A percentile compares a stretch with the other conserved stretches of the same genome.
Conservation (phyloP, 257 asterid species). For the Ilex asprella region DNA sequence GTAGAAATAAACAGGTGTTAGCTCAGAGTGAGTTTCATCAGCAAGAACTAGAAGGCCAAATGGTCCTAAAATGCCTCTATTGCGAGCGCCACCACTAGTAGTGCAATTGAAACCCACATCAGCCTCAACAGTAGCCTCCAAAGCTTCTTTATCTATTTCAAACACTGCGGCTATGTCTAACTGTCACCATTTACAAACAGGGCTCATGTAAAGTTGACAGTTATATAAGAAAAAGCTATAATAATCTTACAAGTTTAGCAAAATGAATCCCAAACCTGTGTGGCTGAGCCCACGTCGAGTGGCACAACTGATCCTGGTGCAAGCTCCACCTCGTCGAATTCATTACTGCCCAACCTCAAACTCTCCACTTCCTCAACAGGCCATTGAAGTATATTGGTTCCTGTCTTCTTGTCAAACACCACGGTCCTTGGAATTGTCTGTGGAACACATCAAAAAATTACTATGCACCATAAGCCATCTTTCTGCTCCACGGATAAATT, state of each 20-base stretch:
- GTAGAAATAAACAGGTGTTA: slow-evolving; percentile 73
- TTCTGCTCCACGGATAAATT: no score
- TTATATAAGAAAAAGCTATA: neutral
- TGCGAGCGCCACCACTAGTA: slow-evolving; percentile 62
- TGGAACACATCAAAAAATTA: neutral
- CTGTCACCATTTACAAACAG: slow-evolving; percentile 25
- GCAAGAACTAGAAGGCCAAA: slow-evolving; percentile 72
- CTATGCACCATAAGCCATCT: no score
- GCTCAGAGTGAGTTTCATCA: slow-evolving; percentile 41
- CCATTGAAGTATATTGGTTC: slow-evolving; percentile 69
- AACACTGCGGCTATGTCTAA: slow-evolving; percentile 61
- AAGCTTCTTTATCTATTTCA: slow-evolving; percentile 32
- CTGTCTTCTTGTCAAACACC: slow-evolving; percentile 34
- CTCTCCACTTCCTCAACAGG: slow-evolving; percentile 78
- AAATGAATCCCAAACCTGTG: slow-evolving; percentile 42
- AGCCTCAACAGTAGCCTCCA: slow-evolving; percentile 24
- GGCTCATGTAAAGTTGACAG: slow-evolving; percentile 1
- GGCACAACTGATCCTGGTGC: slow-evolving; percentile 69
- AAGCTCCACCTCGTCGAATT: slow-evolving; percentile 40
- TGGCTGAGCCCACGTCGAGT: slow-evolving; percentile 34
- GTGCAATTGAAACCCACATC: slow-evolving; percentile 40
- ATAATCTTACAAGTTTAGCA: neutral
- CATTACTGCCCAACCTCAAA: slow-evolving; percentile 42
- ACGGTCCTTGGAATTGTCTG: slow-evolving; percentile 49
- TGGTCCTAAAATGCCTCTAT: slow-evolving; percentile 68